Evolutionary conservation across 2,329 filamentous ascomycete species (phyloP), one percentile per base, ranked within the genome.

Genomic region (Fusarium globosum): DNA sequence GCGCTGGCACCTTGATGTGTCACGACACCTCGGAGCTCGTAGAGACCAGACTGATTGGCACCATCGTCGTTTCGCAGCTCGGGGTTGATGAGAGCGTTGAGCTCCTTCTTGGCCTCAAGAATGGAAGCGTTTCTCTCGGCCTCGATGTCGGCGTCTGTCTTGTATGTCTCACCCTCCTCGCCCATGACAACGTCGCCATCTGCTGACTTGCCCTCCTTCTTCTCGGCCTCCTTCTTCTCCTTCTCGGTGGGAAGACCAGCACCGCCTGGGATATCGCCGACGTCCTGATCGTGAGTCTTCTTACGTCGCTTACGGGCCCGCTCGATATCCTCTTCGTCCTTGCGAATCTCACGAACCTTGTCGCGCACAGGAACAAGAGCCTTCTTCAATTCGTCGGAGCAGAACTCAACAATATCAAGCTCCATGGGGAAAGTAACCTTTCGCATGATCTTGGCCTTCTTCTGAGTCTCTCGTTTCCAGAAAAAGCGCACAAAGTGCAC

Each of bases 391-490:
- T 96, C 92, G 33, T 98, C 95, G 18, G 95, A 96, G 83, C 96
- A 99, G 83, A 97, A 98, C 81, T 99, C 96, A 28, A 97, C 91
- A 43, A 94, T 91, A 79, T 99, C 96, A 39, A 99, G 86, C 83
- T 99, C 96, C 57, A 94, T 91, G 12, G 96, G 96, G 81, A 99
- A 99, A 0, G 94, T 96, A 65, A 99, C 96, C 85, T 98, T 99
- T 81, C 95, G 94, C 94, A 99, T 96, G 78, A 99, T 99, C 88
- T 99, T 99, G 75, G 96, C 95, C 88, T 99, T 99, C 87, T 98
- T 98, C 83, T 97, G 93, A 7, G 94, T 95, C 76, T 97, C 94
- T 52, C 93, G 91, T 80, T 97, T 96, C 96, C 96, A 99, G 86
- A 96, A 98, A 85, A 99, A 99, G 73, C 96, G 94, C 64, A 99